Percentiles rank a stretch among this genome's conserved stretches.
These are phyloP conservation scores for Heteromeles arbutifolia DNA, from an alignment of 306 rosid species.

Conservation along the genomic window DNA sequence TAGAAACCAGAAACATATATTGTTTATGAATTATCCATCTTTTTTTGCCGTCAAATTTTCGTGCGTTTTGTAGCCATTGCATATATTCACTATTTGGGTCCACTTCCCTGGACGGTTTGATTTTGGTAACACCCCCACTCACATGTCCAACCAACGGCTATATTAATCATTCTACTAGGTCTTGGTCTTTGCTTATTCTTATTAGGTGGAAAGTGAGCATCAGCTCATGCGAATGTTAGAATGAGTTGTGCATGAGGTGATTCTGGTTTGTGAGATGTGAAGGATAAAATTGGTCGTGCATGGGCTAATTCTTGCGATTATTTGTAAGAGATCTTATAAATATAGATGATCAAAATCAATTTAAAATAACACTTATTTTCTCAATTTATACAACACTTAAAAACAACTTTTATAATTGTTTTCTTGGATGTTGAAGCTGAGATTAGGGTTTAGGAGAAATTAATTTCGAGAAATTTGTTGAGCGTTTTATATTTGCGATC, in stretches of 20 bases:
- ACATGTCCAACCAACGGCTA: conserved; percentile 42
- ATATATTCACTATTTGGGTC: conserved; percentile 2
- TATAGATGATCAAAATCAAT: too few species aligned
- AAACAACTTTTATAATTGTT: too few species aligned
- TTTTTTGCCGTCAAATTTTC: neutral
- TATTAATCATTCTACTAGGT: conserved; percentile 46
- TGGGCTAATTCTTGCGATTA: neutral
- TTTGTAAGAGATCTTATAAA: too few species aligned
- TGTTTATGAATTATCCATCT: neutral
- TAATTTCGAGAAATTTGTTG: neutral
- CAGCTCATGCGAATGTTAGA: too few species aligned
- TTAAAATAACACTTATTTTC: too few species aligned
- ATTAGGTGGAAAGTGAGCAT: neutral
- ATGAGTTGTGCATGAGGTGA: neutral
- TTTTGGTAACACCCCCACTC: conserved; percentile 6
- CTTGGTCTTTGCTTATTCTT: conserved; percentile 23
- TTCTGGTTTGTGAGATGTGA: neutral
- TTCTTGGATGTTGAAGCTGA: too few species aligned
- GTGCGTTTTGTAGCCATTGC: neutral
- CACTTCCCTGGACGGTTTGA: conserved; percentile 10
- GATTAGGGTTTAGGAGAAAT: neutral
- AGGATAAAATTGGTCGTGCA: too few species aligned
- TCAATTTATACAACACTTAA: too few species aligned
- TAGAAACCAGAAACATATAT: neutral
- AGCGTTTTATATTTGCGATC: neutral